phyloP scores from a whole-genome alignment of 352 stramenopile genomes.

The Poterioochromonas sp. region DNA sequence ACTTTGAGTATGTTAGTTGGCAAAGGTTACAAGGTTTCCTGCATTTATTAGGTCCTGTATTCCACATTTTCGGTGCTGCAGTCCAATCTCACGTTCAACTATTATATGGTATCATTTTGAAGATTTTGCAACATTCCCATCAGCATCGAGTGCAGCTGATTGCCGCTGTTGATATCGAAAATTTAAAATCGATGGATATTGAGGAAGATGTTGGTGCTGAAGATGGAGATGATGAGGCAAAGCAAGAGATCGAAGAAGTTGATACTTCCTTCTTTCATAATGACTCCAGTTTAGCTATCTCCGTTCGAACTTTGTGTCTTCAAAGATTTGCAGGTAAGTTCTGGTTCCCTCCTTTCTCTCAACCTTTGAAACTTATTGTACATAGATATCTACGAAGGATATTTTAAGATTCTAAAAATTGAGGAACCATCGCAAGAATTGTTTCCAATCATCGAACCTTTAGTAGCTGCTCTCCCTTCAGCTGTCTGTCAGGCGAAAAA shows the following conservation, averaged over 20 bases:
- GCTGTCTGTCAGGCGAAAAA: not conserved
- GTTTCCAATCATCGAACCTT: not conserved
- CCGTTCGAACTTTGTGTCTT: not conserved
- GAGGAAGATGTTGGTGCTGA: not conserved
- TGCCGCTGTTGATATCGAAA: not conserved
- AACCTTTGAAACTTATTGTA: not conserved
- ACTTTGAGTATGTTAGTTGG: not conserved
- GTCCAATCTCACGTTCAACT: not conserved
- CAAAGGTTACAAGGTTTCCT: conserved; percentile 5
- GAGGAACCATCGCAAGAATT: not conserved
- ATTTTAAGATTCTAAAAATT: not conserved
- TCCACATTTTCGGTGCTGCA: not conserved
- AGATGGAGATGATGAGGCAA: not conserved
- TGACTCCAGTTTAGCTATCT: not conserved
- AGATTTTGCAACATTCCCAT: not conserved
- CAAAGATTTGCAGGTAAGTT: not conserved
- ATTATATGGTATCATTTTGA: not conserved
- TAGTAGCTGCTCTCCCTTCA: not conserved
- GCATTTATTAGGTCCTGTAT: not conserved
- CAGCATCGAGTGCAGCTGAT: not conserved
- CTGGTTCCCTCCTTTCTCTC: not conserved
- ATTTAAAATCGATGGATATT: not conserved
- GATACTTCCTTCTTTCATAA: not conserved
- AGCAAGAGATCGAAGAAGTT: not conserved
- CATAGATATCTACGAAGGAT: not conserved